Evolutionary conservation across 305 asterid genomes (phyloP).

Genomic region (Stenogyne calaminthoides): DNA sequence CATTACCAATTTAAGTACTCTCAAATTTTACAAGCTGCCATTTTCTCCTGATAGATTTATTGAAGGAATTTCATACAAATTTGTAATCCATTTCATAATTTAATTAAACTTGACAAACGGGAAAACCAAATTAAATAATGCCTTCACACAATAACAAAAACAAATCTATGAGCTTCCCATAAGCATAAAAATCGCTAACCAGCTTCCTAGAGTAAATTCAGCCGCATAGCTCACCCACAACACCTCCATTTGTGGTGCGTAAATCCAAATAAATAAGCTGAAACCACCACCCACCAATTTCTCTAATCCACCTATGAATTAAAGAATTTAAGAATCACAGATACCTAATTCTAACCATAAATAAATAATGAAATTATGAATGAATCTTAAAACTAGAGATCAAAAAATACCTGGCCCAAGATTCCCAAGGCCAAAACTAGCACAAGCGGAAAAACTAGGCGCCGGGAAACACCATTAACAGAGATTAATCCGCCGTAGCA

Average conservation of each 20-base stretch:
- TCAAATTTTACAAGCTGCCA: background rate
- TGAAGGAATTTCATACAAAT: background rate
- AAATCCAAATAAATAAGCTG: background rate
- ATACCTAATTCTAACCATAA: background rate
- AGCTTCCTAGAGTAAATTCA: constrained; percentile 12
- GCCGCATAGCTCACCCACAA: background rate
- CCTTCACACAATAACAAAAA: background rate
- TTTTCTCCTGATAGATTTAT: background rate
- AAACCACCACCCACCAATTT: background rate
- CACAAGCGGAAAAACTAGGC: constrained; percentile 13
- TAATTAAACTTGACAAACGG: background rate
- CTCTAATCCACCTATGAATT: background rate
- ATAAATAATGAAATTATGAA: background rate
- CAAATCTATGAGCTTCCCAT: background rate
- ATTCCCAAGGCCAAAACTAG: constrained; percentile 11
- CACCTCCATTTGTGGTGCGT: background rate
- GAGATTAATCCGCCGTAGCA: constrained; percentile 28
- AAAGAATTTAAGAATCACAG: background rate
- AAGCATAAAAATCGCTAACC: background rate
- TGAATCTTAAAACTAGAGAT: background rate
- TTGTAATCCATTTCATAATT: background rate
- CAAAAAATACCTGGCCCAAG: constrained; percentile 21
- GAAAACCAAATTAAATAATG: background rate
- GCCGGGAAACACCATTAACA: constrained; percentile 20
- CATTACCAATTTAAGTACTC: background rate